These are phyloP conservation scores for Trichoderma hamatum DNA, from an alignment of 2,329 filamentous ascomycete species.

Conservation along the genomic window DNA sequence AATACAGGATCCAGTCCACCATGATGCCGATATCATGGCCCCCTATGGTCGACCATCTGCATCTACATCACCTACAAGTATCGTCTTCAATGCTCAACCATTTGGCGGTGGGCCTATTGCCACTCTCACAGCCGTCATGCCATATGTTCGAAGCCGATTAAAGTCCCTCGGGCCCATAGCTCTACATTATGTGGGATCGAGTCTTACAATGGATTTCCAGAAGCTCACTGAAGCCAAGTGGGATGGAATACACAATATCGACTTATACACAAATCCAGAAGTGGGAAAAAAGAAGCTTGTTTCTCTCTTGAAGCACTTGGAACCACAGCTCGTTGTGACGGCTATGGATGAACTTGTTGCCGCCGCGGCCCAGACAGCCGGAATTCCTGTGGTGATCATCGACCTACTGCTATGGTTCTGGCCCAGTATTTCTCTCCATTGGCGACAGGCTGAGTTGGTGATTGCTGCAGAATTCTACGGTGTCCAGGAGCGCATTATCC, in stretches of 20 bases:
- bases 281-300: neutral
- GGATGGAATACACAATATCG: neutral
- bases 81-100: slow-evolving; percentile 16
- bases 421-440: neutral
- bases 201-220: neutral
- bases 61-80: neutral
- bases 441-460: slow-evolving; percentile 4
- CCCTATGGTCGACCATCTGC: neutral
- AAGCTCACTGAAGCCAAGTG: neutral
- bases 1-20: neutral
- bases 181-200: slow-evolving; percentile 22
- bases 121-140: neutral
- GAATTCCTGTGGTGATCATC: slow-evolving; percentile 10
- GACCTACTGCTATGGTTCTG: slow-evolving; percentile 21
- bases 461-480: slow-evolving; percentile 20
- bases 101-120: slow-evolving; percentile 12
- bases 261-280: slow-evolving; percentile 12
- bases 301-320: neutral
- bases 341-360: slow-evolving; percentile 17
- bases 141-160: neutral
- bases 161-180: neutral
- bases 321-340: slow-evolving; percentile 19
- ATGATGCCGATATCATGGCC: neutral
- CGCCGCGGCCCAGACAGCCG: neutral
- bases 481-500: slow-evolving; percentile 9